phyloP scores from a whole-genome alignment of 1,284 basidiomycete species.

The Athelia psychrophila region DNA sequence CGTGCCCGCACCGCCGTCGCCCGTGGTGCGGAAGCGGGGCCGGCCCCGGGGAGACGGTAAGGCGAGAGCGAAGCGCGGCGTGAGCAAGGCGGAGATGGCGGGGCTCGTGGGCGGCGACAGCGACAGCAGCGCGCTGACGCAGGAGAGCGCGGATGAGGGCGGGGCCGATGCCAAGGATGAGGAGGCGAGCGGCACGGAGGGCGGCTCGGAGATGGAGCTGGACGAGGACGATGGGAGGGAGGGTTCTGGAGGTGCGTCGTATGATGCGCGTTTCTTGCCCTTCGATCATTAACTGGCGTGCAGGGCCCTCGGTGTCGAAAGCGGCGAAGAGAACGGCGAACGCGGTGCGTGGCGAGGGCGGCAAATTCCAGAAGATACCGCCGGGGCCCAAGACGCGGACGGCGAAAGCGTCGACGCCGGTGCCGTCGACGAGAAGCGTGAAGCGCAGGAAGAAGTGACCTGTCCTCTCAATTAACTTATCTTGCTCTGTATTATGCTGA shows the following conservation, averaged over 20 bases:
- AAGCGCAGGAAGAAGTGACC: no score
- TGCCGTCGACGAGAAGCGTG: no score
- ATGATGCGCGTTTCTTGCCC: conserved; percentile 3
- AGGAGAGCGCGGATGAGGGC: conserved; percentile 74
- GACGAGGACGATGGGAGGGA: conserved; percentile 65
- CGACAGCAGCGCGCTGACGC: conserved; percentile 75
- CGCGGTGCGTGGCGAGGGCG: neutral
- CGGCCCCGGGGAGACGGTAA: conserved; percentile 1
- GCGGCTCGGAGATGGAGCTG: conserved; percentile 56
- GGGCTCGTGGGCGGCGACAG: conserved; percentile 74
- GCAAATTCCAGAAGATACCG: conserved; percentile 3
- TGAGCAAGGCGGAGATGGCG: conserved; percentile 52
- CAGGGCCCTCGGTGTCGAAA: neutral
- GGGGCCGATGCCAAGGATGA: conserved; percentile 53
- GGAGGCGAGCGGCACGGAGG: conserved; percentile 66
- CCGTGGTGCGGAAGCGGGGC: conserved; percentile 24
- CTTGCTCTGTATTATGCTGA: no score
- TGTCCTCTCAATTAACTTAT: no score
- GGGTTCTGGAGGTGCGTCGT: conserved; percentile 49
- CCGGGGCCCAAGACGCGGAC: conserved; percentile 2
- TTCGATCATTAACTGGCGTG: neutral
- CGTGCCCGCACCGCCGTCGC: conserved; percentile 32
- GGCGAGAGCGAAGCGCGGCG: conserved; percentile 25
- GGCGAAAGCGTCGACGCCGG: neutral
- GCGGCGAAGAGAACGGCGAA: neutral